Conservation (phyloP, 192 early-diverging fungal species). For the Linnemannia elongata region DNA sequence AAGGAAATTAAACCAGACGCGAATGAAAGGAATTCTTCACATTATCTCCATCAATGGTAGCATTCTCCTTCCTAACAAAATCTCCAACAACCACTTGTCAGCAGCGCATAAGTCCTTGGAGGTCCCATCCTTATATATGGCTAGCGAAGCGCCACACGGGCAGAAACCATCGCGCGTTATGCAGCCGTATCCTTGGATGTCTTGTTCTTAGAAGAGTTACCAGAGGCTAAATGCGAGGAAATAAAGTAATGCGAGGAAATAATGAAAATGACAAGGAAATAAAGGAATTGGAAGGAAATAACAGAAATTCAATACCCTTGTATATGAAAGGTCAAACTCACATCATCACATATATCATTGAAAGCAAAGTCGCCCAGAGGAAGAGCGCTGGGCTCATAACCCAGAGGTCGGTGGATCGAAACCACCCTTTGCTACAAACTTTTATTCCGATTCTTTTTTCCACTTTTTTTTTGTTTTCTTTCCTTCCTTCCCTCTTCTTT, state of each 20-base stretch:
- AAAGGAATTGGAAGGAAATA: too few relatives aligned
- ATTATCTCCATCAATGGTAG: neutral
- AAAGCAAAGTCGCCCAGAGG: constrained; percentile 85
- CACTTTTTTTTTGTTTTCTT: neutral
- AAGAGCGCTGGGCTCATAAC: constrained; percentile 91
- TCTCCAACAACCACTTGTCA: neutral
- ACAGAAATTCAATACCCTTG: too few relatives aligned
- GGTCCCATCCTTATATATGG: neutral
- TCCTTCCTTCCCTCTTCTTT: neutral
- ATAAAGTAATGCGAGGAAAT: too few relatives aligned
- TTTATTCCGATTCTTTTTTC: constrained; percentile 1
- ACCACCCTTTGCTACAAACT: constrained; percentile 73
- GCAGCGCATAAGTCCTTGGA: neutral
- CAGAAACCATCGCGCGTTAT: too few relatives aligned
- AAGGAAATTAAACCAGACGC: neutral
- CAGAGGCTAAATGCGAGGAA: too few relatives aligned
- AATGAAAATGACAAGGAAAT: too few relatives aligned
- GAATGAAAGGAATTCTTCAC: neutral
- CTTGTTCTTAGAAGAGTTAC: too few relatives aligned
- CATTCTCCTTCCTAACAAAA: neutral
- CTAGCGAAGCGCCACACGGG: neutral
- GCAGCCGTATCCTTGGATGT: too few relatives aligned
- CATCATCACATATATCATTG: too few relatives aligned
- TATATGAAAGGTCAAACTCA: too few relatives aligned
- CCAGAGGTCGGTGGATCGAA: constrained; percentile 88